Evolutionary conservation across 768 basidiomycete genomes (phyloP).

Genomic region (Lactarius pseudohatsudake): DNA sequence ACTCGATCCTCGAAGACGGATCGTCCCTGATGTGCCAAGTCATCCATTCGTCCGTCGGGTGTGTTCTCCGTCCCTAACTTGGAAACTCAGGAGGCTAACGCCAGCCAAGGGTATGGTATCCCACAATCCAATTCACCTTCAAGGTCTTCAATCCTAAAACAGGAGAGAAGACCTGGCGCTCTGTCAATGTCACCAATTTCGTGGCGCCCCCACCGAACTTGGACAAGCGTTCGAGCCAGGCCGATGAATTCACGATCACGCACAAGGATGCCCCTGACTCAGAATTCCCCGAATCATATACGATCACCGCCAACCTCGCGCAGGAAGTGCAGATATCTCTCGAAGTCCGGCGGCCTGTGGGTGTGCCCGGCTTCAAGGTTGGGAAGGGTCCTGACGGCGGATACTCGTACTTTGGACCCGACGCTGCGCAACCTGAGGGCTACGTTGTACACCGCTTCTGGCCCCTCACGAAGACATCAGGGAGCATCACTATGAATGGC

Average conservation of each 20-base stretch:
- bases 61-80: conserved; percentile 36
- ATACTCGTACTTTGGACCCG: conserved; percentile 80
- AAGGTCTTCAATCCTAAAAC: conserved; percentile 81
- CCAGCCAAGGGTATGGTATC: conserved; percentile 77
- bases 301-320: conserved; percentile 74
- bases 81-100: conserved; percentile 16
- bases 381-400: conserved; percentile 89
- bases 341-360: conserved; percentile 64
- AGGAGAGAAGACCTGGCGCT: conserved; percentile 78
- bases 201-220: conserved; percentile 68
- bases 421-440: conserved; percentile 68
- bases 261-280: conserved; percentile 53
- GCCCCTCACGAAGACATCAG: conserved; percentile 64
- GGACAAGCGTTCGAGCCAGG: conserved; percentile 85
- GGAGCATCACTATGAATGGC: conserved; percentile 68
- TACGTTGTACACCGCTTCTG: conserved; percentile 92
- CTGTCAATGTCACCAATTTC: conserved; percentile 81
- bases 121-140: conserved; percentile 92
- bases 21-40: conserved; percentile 77
- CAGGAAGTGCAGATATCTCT: conserved; percentile 80
- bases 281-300: conserved; percentile 74
- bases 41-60: conserved; percentile 90
- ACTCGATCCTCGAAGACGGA: conserved; percentile 79
- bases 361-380: conserved; percentile 86
- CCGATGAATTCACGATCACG: conserved; percentile 82